phyloP scores from a whole-genome alignment of 805 yeast genomes.

The Saccharomycopsis synnaedendra region DNA sequence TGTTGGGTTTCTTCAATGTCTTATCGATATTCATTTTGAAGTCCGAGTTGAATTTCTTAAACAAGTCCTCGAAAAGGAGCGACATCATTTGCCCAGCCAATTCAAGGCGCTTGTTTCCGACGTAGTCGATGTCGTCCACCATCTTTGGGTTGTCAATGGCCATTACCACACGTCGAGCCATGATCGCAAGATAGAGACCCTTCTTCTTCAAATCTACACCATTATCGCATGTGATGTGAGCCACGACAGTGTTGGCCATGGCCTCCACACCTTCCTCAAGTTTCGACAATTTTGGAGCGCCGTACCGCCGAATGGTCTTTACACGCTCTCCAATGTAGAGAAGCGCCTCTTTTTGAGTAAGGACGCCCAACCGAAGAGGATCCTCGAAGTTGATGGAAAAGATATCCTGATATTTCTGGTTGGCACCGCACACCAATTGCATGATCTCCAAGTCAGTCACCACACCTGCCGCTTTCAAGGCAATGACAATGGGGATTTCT shows the following conservation, averaged over 20 bases:
- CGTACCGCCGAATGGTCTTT: constrained; percentile 81
- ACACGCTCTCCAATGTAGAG: constrained; percentile 86
- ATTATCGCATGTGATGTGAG: constrained; percentile 73
- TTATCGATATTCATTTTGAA: constrained; percentile 93
- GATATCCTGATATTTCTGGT: constrained; percentile 79
- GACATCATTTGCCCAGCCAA: constrained; percentile 97
- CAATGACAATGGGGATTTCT: constrained; percentile 89
- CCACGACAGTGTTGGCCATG: constrained; percentile 89
- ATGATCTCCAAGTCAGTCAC: constrained; percentile 86
- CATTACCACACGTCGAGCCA: constrained; percentile 95
- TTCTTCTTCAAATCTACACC: constrained; percentile 86
- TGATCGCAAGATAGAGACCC: constrained; percentile 86
- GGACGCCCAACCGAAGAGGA: constrained; percentile 72
- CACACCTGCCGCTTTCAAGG: constrained; percentile 89
- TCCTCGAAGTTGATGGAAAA: constrained; percentile 93
- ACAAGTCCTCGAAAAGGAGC: constrained; percentile 87
- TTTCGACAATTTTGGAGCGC: constrained; percentile 66
- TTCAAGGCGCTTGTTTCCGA: constrained; percentile 94
- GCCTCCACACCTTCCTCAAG: constrained; percentile 96
- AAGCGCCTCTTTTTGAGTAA: constrained; percentile 88
- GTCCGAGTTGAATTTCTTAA: constrained; percentile 90
- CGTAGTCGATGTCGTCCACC: constrained; percentile 98
- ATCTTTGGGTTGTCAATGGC: constrained; percentile 87
- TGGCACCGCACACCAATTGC: constrained; percentile 88
- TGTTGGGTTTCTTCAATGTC: constrained; percentile 82